Evolutionary conservation across 306 rosid species (phyloP).

Genomic region (Sophora flavescens): DNA sequence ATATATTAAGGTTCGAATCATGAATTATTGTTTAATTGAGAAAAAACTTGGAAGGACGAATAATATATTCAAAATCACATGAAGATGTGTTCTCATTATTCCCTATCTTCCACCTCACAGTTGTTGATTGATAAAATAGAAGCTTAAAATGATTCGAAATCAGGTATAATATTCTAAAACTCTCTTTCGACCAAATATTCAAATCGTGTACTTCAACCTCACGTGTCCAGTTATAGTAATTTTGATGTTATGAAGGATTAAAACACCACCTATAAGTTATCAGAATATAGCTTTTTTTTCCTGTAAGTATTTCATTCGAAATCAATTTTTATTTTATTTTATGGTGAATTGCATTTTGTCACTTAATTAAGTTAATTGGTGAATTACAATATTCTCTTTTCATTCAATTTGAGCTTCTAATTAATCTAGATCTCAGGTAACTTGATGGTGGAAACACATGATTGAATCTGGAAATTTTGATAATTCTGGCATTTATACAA

Average conservation of each 20-base stretch:
- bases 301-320: background rate
- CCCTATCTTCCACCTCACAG: conserved; percentile 20
- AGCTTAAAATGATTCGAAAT: conserved; percentile 41
- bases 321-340: no score
- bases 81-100: conserved; percentile 41
- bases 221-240: conserved; percentile 8
- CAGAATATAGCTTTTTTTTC: background rate
- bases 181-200: conserved; percentile 41
- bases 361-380: background rate
- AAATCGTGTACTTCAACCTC: conserved; percentile 28
- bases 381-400: conserved; percentile 4
- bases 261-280: conserved; percentile 5
- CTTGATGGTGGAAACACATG: background rate
- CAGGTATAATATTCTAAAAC: conserved; percentile 43
- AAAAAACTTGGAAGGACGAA: conserved; percentile 35
- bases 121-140: conserved; percentile 27
- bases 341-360: conserved; percentile 17
- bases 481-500: no score
- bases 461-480: no score
- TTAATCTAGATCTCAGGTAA: conserved; percentile 8
- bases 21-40: background rate
- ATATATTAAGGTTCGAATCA: background rate
- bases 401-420: conserved; percentile 13
- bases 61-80: conserved; percentile 20
- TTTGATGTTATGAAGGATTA: background rate